Conservation (phyloP, 768 basidiomycete species). For the Boletus vinaceobasis region DNA sequence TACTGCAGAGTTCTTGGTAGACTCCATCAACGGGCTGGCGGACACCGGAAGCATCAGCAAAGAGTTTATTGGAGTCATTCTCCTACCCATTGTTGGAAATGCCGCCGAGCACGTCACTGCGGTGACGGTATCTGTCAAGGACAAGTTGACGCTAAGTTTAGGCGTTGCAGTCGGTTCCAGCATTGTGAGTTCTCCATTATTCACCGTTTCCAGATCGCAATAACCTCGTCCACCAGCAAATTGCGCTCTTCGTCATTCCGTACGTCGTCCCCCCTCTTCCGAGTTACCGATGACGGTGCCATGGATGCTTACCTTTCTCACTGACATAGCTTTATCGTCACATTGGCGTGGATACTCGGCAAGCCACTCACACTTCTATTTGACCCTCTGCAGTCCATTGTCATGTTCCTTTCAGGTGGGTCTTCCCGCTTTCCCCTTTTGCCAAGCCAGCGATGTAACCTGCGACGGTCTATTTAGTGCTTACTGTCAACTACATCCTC, state of each 20-base stretch:
- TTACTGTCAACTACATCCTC: conserved; percentile 83
- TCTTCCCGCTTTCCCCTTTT: conserved; percentile 12
- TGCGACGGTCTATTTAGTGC: conserved; percentile 40
- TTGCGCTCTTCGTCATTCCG: conserved; percentile 66
- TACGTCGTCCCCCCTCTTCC: conserved; percentile 23
- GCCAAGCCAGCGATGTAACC: background rate
- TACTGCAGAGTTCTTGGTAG: conserved; percentile 68
- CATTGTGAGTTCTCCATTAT: conserved; percentile 47
- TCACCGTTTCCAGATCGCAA: background rate
- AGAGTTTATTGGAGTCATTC: conserved; percentile 83
- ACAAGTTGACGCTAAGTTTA: conserved; percentile 82
- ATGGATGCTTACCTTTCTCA: conserved; percentile 6
- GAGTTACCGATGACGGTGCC: background rate
- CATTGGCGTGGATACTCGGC: conserved; percentile 75
- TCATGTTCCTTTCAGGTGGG: conserved; percentile 20
- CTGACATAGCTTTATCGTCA: conserved; percentile 58
- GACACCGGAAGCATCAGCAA: conserved; percentile 51
- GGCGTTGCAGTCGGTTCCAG: conserved; percentile 88
- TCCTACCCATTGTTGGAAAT: conserved; percentile 91
- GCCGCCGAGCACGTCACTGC: conserved; percentile 92
- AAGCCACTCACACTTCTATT: conserved; percentile 81
- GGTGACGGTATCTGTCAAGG: conserved; percentile 86
- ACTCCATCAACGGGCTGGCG: conserved; percentile 77
- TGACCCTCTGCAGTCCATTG: conserved; percentile 75
- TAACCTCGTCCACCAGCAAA: conserved; percentile 50